Percentiles rank a stretch among this genome's conserved stretches.
These are phyloP conservation scores for Pichiaceae sp. DNA, from an alignment of 1,139 yeast genomes.

Conservation along the genomic window DNA sequence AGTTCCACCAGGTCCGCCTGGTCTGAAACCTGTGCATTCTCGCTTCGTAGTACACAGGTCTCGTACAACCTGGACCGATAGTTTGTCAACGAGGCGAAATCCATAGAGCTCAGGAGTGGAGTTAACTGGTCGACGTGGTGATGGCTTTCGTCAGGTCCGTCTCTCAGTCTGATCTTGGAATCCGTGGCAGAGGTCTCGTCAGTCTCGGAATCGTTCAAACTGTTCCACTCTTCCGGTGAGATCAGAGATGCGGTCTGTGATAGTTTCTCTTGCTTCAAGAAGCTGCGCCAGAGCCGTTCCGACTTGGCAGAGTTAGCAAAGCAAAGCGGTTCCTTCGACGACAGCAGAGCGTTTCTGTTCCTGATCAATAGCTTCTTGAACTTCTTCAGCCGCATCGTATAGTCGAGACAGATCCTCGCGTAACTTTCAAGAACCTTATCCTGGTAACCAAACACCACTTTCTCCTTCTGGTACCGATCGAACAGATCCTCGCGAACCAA, in stretches of 20 bases:
- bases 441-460: slow-evolving; percentile 18
- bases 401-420: slow-evolving; percentile 19
- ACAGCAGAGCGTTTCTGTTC: slow-evolving; percentile 17
- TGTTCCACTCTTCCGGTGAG: not conserved
- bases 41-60: slow-evolving; percentile 15
- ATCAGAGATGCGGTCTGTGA: not conserved
- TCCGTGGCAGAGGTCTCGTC: not conserved
- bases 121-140: slow-evolving; percentile 20
- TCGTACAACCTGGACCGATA: slow-evolving; percentile 19
- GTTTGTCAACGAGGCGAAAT: slow-evolving; percentile 21
- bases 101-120: slow-evolving; percentile 21
- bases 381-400: slow-evolving; percentile 23
- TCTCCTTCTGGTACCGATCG: slow-evolving; percentile 18
- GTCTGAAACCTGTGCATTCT: slow-evolving; percentile 13
- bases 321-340: slow-evolving; percentile 9
- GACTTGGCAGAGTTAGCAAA: slow-evolving; percentile 15
- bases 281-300: slow-evolving; percentile 13
- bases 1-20: slow-evolving; percentile 14
- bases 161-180: not conserved
- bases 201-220: not conserved
- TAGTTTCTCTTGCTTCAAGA: slow-evolving; percentile 2
- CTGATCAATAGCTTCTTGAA: slow-evolving; percentile 24
- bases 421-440: slow-evolving; percentile 19
- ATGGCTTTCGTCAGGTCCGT: not conserved
- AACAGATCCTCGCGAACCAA: slow-evolving; percentile 18